Base-by-base conservation (phyloP, 495 filamentous ascomycete species). In the Talaromyces borbonicus region DNA sequence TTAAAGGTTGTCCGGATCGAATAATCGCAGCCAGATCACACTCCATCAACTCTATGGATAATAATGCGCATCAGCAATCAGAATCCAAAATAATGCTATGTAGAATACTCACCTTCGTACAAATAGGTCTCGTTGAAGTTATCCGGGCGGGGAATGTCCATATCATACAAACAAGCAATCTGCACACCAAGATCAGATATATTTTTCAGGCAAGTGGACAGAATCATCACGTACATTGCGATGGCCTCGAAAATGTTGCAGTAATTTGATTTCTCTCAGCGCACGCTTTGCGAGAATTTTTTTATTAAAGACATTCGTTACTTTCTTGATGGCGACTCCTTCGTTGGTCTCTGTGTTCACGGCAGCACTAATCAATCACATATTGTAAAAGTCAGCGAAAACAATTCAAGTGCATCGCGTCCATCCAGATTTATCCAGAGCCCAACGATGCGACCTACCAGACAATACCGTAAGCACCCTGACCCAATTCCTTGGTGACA, bases 271-370 rank as follows among this genome's bases (percentile, higher is more conserved):
- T 69, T 98, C 92, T 63, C 93, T 79, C 71, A 98, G 66, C 44
- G 93, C 92, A 53, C 92, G 85, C 77, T 98, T 98, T 49, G 92
- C 92, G 49, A 98, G 72, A 53, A 98, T 98, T 80, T 97, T 97
- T 73, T 98, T 98, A 78, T 89, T 95, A 74, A 98, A 97, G 49
- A 98, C 93, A 84, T 98, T 98, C 67, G 92, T 98, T 58, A 98
- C 87, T 65, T 98, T 98, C 73, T 98, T 98, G 69, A 98, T 87
- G 48, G 92, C 92, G 45, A 98, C 90, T n/a, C 92, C 92, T 60
- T 98, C 92, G 56, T 81, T 81, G 11, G 87, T 95, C 61, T 84
- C 78, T 56, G 77, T 80, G 71, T 98, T 96, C 44, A 87, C 88
- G 20, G 92, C 93, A 42, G 93, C 93, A 65, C 90, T 92, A 51